Base-by-base conservation (phyloP, 805 yeast species). In the Kazachstania bromeliacearum region DNA sequence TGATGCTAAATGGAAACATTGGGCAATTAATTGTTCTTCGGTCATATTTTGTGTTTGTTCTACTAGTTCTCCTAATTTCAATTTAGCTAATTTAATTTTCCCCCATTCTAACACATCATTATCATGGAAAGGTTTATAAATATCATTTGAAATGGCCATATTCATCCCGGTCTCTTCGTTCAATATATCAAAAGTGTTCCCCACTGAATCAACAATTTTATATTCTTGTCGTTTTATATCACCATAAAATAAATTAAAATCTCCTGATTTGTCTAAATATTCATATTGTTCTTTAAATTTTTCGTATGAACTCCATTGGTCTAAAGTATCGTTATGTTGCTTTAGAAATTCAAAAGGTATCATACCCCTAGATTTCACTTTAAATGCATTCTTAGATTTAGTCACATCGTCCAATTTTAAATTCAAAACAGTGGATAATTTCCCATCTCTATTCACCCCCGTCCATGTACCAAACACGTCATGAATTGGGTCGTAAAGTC, bases 401-500 rank as follows among this genome's bases (percentile, higher is more conserved):
- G 13, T 7, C 5, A 21, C 13, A 12, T 22, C 27, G 8, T 31
- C 34, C 33, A 83, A 62, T 53, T 47, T 51, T 25, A 73, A 77
- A 53, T 89, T 89, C 13, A 92, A 77, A 19, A 89, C 66, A 2
- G 81, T 81, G 0, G 94, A 82, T 2, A 88, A 39, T 40, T 69
- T 67, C 0, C 85, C 85, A 2, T 47, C 53, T 21, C 63, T 63
- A 28, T 75, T 68, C 2, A 81, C 69, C 0, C 95, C 96, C 1
- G 85, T 73, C 98, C 98, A 92, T 0, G 96, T 84, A 1, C 98
- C 96, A 43, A 75, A 84, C 37, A 77, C 87, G 14, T 33, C 35
- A 7, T 34, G 28, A 7, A 40, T 37, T n/a, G n/a, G 10, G 5
- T 34, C 36, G 5, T 26, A 33, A 14, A 29, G 22, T 9, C 27